Percentiles rank a stretch among this genome's conserved stretches.
Conservation (phyloP, 768 basidiomycete genomes). For the Hemileccinum impolitum region DNA sequence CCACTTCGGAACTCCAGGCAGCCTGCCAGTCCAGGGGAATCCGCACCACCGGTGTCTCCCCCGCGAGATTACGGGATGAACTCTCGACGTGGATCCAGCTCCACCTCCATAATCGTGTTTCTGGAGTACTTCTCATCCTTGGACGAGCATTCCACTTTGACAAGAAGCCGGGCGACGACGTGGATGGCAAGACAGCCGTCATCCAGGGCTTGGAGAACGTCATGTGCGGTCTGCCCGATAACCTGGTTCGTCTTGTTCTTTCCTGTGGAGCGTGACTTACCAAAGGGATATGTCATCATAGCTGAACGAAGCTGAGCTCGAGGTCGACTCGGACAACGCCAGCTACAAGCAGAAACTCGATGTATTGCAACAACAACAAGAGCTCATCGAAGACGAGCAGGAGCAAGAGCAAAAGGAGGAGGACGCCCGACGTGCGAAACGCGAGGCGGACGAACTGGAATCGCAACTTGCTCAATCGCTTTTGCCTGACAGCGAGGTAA, state of each 20-base stretch:
- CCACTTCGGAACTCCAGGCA: conserved; percentile 86
- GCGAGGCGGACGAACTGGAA: conserved; percentile 78
- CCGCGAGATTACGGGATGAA: conserved; percentile 85
- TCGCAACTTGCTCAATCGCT: conserved; percentile 76
- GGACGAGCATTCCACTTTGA: conserved; percentile 95
- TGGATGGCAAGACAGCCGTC: conserved; percentile 80
- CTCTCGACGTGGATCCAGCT: conserved; percentile 89
- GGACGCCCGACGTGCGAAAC: conserved; percentile 81
- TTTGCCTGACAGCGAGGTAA: conserved; percentile 87
- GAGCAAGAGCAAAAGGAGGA: conserved; percentile 97
- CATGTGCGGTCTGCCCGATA: conserved; percentile 89
- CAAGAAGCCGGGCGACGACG: conserved; percentile 63
- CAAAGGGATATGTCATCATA: conserved; percentile 27
- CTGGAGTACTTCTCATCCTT: conserved; percentile 91
- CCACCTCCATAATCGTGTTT: conserved; percentile 87
- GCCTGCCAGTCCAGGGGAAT: conserved; percentile 96
- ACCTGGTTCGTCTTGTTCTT: conserved; percentile 60
- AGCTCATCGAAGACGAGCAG: conserved; percentile 98
- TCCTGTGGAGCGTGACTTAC: background rate
- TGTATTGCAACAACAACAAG: conserved; percentile 96
- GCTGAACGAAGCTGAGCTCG: conserved; percentile 96
- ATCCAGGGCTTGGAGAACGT: conserved; percentile 85
- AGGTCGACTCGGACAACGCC: conserved; percentile 90
- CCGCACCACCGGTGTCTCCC: conserved; percentile 81
- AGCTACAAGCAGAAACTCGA: conserved; percentile 98